Base-by-base conservation (phyloP, 2,329 filamentous ascomycete genomes). In the Cryphonectria radicalis region DNA sequence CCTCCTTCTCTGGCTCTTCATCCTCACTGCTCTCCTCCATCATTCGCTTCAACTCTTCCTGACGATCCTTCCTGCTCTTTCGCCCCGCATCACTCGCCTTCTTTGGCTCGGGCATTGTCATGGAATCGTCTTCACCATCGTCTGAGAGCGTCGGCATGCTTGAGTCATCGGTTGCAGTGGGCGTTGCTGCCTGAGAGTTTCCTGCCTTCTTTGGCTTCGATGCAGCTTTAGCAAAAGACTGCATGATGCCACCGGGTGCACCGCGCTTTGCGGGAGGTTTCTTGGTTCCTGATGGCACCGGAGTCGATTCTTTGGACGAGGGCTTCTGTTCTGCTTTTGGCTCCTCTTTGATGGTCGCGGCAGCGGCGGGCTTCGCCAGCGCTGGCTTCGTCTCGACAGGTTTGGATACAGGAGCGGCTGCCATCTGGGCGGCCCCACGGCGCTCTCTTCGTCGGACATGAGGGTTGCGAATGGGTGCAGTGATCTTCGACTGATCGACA, bases 401-500 rank as follows among this genome's bases (percentile, higher is more conserved):
- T 28, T 81, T 78, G 22, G 77, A 70, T 1, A 77, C 64, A 19
- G 80, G 73, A 28, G 79, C 67, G 28, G 74, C 77, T 28, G 79
- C 66, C 19, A 74, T 71, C n/a, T 78, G 50, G 3, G 75, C 77
- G 17, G 78, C 73, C 4, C 78, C 80, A 50, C 81, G 82, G 11
- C 84, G 84, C 65, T 85, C 82, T 71, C 88, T 83, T 66, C 81
- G 84, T 40, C 83, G 84, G n/a, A 92, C 89, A 75, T 91, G 83
- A 3, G 89, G 85, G 76, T 97, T 97, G 67, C 87, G 84, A 72
- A 97, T 95, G 67, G 90, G 89, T 8, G 94, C 93, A 77, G 93
- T 95, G 46, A 85, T 84, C 74, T 87, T 88, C 76, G 86, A 88
- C 53, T 83, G 82, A 68, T 88, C 84, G 59, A 90, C 78, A 4